Base-by-base conservation (phyloP, 176 grass and related monocot species). In the Phoenix dactylifera region DNA sequence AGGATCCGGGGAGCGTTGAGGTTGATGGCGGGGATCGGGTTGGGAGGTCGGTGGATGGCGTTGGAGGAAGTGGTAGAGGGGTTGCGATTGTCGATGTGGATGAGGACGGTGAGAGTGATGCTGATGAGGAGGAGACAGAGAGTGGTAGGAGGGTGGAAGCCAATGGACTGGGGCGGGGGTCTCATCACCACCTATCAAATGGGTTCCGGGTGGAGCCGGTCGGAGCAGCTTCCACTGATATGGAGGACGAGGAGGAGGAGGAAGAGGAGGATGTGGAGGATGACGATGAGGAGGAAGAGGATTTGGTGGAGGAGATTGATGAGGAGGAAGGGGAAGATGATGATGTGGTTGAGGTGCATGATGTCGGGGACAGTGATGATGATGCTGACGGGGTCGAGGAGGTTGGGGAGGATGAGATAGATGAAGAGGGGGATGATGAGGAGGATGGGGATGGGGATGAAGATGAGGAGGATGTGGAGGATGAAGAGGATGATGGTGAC, bases 1-100 rank as follows among this genome's bases (percentile, higher is more conserved):
- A 96, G 26, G 91, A 96, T 66, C 83, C 86, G 4, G 91, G 83
- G 6, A 96, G 86, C 52, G 91, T 83, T 9, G 86, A 96, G 79
- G 86, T 96, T 24, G 78, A 81, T 59, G 78, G 65, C 9, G 78
- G 70, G 6, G 78, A 81, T 48, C 22, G 54, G 17, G 72, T 5
- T 12, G 70, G 59, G 18, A 63, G 59, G 51, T 25, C 54, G 26
- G 26, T 24, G n/a, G 55, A 63, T 54, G 58, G 70, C 39, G 28
- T 39, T 55, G 59, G 35, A 44, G 35, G 50, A 63, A 60, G 15
- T 44, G 29, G 6, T 62, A 6, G 26, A 44, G 51, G 2, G 24
- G 51, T 68, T 16, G 86, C 74, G 6, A 62, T 96, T 62, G 76
- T 86, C 12, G 82, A 95, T 80, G 83, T 76, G 25, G 86, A 90